Base-by-base conservation (phyloP, 768 basidiomycete species). In the Leccinum subtestaceum region DNA sequence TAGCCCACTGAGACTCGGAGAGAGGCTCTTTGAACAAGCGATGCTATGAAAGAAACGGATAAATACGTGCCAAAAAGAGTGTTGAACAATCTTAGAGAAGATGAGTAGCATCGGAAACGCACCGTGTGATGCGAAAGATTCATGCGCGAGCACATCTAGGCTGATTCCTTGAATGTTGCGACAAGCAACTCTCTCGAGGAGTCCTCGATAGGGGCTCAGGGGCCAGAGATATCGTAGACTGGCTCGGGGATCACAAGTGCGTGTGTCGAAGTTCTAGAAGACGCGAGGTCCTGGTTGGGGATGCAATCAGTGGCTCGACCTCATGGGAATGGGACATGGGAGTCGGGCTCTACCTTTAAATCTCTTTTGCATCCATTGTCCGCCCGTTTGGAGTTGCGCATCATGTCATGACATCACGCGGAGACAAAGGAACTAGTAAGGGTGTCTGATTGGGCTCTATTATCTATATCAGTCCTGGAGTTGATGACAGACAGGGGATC, bases 101-200 rank as follows among this genome's bases (percentile, higher is more conserved):
- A 13, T n/a, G n/a, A 6, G 23, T 5, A 1, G 21, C 49, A 13
- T 59, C n/a, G 9, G 57, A 62, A 34, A 56, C 29, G 53, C 48
- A 53, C 1, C 32, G 31, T 15, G 34, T 54, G 2, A 56, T 15
- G 15, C 29, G 21, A 46, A 40, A 5, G 63, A 29, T 23, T 56
- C 61, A n/a, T 56, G 53, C 57, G 54, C 63, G 25, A 60, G 43
- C 13, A 63, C 34, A 5, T 59, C 57, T 48, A 63, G 19, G 8
- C 55, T 11, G 52, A 55, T n/a, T 63, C 62, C 19, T 63, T 63
- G 55, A 56, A 63, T 2, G 40, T 21, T 21, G 48, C 50, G 9
- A 57, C 54, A 15, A 63, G 36, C 56, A 0, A 11, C 48, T 7
- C 15, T 31, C 11, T 32, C 43, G 5, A 12, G 17, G 7, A 46